phyloP scores from a whole-genome alignment of 2,329 filamentous ascomycete species.

The Neofusicoccum umdonicola region DNA sequence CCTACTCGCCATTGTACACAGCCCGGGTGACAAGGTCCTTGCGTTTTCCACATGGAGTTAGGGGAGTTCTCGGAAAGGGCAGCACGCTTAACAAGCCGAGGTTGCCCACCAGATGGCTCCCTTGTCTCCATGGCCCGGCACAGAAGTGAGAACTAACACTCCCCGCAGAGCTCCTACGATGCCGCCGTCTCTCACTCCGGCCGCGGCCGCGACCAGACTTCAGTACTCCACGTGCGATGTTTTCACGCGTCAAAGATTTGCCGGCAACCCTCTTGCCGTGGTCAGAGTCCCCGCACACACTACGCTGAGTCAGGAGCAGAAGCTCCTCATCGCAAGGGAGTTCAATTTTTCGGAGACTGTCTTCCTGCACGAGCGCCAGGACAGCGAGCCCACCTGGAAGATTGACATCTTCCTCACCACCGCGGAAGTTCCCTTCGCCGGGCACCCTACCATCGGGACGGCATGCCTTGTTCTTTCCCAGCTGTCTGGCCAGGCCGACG shows the following conservation, averaged over 20 bases:
- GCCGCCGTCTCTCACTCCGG: background rate
- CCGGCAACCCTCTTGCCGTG: slow-evolving; percentile 58
- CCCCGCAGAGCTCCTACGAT: background rate
- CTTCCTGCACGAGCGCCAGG: slow-evolving; percentile 47
- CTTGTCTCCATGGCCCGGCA: background rate
- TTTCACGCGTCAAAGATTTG: slow-evolving; percentile 48
- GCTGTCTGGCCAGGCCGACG: slow-evolving; percentile 19
- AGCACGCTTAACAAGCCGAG: background rate
- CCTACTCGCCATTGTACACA: background rate
- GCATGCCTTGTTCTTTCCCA: slow-evolving; percentile 47
- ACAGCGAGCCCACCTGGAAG: slow-evolving; percentile 33
- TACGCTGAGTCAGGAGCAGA: slow-evolving; percentile 45
- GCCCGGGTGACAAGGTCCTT: background rate
- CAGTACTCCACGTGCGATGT: slow-evolving; percentile 45
- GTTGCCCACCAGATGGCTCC: background rate
- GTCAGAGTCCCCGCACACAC: slow-evolving; percentile 44
- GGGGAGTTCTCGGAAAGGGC: background rate
- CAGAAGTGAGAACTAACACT: background rate
- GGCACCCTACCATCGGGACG: slow-evolving; percentile 58
- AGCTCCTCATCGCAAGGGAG: slow-evolving; percentile 55
- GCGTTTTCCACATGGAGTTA: slow-evolving; percentile 8
- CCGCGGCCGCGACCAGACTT: slow-evolving; percentile 20
- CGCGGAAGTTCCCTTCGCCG: slow-evolving; percentile 56
- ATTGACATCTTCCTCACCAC: slow-evolving; percentile 56
- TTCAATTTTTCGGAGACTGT: slow-evolving; percentile 60